Evolutionary conservation across 306 rosid species (phyloP), one percentile per base, ranked within the genome.

Genomic region (Alnus rubra): DNA sequence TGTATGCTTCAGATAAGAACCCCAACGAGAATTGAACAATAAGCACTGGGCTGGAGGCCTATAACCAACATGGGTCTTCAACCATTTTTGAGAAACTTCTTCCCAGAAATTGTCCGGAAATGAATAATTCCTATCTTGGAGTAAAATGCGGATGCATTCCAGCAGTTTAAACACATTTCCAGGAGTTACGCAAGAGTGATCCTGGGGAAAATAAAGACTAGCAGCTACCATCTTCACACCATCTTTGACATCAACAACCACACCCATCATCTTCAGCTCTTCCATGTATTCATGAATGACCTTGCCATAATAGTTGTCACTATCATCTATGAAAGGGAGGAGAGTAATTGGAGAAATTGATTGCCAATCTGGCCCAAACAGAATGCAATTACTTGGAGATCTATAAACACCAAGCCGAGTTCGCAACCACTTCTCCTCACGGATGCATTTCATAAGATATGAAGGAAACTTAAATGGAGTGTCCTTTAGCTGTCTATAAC

Each of bases 311-410:
- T 50, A 77, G 4, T 77, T 79, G n/a, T 85, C 84, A 48, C 76
- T 79, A 58, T 89, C 93, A 76, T 90, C 88, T 59, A 93, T 78
- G 85, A 93, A 91, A 71, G 97, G 98, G 52, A 93, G 94, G 73
- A 55, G 18, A 33, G 93, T 44, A 59, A 93, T 90, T 5, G 79
- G 84, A 58, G 89, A 86, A 65, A 93, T 75, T 3, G 87, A 81
- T 80, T 86, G 75, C 98, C 98, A 93, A 60, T 83, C 87, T 16
- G 88, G 82, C 80, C 90, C 82, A 81, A 72, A 81, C 53, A 91
- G 80, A 88, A 91, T 87, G 91, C 93, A 93, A 1, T 82, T 47
- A 7, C 71, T 68, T 3, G 98, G 95, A 75, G 82, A 4, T 77
- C 83, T 82, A 51, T 73, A 72, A 82, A 48, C 85, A 74, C 90